These are phyloP conservation scores for Xenoacremonium recifei DNA, from an alignment of 2,329 filamentous ascomycete genomes.

Conservation along the genomic window DNA sequence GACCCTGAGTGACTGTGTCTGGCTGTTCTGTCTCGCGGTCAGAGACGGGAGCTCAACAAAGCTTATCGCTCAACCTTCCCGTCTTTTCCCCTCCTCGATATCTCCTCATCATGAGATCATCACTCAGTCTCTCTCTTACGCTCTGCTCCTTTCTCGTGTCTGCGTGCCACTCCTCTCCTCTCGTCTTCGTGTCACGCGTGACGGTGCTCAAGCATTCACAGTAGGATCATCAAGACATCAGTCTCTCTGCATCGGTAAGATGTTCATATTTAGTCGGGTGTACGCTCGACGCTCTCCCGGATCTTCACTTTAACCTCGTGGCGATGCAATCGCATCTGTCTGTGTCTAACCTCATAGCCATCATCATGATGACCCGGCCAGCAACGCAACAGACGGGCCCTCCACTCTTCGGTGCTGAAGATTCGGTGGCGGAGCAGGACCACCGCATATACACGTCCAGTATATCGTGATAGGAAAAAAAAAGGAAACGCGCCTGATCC, in stretches of 20 bases:
- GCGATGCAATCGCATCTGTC: slow-evolving; percentile 43
- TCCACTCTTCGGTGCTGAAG: slow-evolving; percentile 69
- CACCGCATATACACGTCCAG: slow-evolving; percentile 48
- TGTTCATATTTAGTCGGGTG: slow-evolving; percentile 40
- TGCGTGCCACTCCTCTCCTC: too few relatives aligned
- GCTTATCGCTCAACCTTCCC: not conserved
- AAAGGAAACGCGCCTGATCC: slow-evolving; percentile 38
- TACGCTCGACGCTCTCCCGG: slow-evolving; percentile 62
- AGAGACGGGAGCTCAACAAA: too few relatives aligned
- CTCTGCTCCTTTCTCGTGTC: not conserved
- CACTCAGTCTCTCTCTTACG: not conserved
- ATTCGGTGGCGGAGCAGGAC: slow-evolving; percentile 62
- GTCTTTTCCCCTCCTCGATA: not conserved
- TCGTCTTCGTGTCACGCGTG: slow-evolving; percentile 1
- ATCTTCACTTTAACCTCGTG: slow-evolving; percentile 73
- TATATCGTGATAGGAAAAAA: slow-evolving; percentile 51
- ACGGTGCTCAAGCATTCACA: slow-evolving; percentile 5
- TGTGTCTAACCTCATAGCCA: slow-evolving; percentile 13
- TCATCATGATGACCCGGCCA: not conserved
- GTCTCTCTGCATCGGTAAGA: slow-evolving; percentile 29
- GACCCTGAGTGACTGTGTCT: too few relatives aligned
- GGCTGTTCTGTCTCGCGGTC: too few relatives aligned
- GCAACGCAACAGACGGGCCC: slow-evolving; percentile 32
- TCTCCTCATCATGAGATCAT: slow-evolving; percentile 1
- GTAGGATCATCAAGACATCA: slow-evolving; percentile 13